phyloP scores from a whole-genome alignment of 78 protist genomes.

The Dictyostelium firmibasis region DNA sequence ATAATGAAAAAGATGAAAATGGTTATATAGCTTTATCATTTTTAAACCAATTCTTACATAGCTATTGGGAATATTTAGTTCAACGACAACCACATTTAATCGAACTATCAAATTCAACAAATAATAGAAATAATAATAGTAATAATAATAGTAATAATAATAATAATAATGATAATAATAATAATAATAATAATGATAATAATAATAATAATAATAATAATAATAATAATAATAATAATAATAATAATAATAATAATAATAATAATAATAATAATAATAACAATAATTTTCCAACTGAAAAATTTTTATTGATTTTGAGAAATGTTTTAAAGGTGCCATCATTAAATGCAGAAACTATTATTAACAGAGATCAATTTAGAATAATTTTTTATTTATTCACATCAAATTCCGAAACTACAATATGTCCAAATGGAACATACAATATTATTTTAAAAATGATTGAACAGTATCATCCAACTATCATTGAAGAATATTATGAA shows the following conservation, averaged over 20 bases:
- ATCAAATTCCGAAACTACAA: background rate
- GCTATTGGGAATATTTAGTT: constrained; percentile 32
- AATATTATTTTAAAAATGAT: background rate
- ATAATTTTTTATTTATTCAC: constrained; percentile 45
- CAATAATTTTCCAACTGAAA: constrained; percentile 20
- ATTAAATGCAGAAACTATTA: background rate
- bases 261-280: background rate
- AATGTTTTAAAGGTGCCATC: background rate
- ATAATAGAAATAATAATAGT: background rate
- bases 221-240: background rate
- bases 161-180: background rate
- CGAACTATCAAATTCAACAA: background rate
- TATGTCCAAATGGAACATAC: constrained; percentile 46
- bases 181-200: background rate
- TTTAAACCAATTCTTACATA: constrained; percentile 22
- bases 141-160: background rate
- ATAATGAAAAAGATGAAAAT: background rate
- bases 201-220: background rate
- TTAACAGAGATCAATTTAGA: constrained; percentile 8
- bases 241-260: background rate
- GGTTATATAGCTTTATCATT: background rate
- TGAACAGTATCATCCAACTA: constrained; percentile 53
- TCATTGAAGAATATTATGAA: background rate
- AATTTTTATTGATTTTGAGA: constrained; percentile 6
- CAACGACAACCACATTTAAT: background rate